These are phyloP conservation scores for Debaryomyces prosopidis DNA, from an alignment of 805 yeast genomes.

Conservation along the genomic window DNA sequence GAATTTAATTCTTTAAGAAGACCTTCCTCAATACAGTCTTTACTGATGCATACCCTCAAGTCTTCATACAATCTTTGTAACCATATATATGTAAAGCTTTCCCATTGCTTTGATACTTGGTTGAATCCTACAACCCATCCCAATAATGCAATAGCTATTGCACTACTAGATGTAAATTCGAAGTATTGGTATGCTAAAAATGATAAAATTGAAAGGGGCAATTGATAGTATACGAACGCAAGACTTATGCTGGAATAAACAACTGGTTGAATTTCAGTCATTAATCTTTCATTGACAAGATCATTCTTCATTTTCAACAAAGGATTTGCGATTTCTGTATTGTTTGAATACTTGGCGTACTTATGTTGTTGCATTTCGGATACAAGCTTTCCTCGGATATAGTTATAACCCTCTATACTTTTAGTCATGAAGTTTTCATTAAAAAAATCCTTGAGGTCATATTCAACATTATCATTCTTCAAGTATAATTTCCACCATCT, in stretches of 20 bases:
- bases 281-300: slow-evolving; percentile 26
- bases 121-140: slow-evolving; percentile 45
- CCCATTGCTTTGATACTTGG: slow-evolving; percentile 40
- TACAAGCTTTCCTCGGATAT: slow-evolving; percentile 36
- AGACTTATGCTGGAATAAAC: slow-evolving; percentile 28
- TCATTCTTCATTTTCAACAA: slow-evolving; percentile 28
- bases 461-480: slow-evolving; percentile 44
- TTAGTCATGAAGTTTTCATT: slow-evolving; percentile 33
- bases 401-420: slow-evolving; percentile 40
- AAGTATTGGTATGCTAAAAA: slow-evolving; percentile 32
- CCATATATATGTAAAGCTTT: slow-evolving; percentile 29
- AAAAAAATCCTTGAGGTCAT: slow-evolving; percentile 41
- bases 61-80: slow-evolving; percentile 30
- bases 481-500: slow-evolving; percentile 45
- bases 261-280: slow-evolving; percentile 37
- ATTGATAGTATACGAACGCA: slow-evolving; percentile 36
- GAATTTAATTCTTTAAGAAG: slow-evolving; percentile 32
- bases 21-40: slow-evolving; percentile 39
- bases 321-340: slow-evolving; percentile 24
- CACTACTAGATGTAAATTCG: slow-evolving; percentile 31
- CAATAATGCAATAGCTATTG: slow-evolving; percentile 32
- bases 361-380: slow-evolving; percentile 27
- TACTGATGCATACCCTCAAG: slow-evolving; percentile 32
- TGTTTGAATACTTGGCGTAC: slow-evolving; percentile 17
- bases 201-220: slow-evolving; percentile 35